A percentile compares a stretch with the other conserved stretches of the same genome.
These are phyloP conservation scores for Pestalotiopsis sp. DNA, from an alignment of 2,329 filamentous ascomycete genomes.

Conservation along the genomic window DNA sequence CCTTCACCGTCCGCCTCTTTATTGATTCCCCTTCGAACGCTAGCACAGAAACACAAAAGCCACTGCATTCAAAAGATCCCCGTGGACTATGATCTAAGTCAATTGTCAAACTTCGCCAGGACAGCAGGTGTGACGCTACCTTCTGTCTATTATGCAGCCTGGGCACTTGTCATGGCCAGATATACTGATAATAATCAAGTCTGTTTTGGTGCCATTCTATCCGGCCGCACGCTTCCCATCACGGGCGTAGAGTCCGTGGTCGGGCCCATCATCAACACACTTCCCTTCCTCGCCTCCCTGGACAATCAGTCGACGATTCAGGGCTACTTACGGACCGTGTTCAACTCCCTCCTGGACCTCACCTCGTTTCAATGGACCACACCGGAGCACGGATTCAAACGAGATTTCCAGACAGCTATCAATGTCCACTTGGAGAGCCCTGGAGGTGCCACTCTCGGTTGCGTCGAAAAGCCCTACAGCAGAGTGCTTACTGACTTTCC, in stretches of 20 bases:
- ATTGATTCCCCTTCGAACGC: background rate
- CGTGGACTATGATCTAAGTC: background rate
- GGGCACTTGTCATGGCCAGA: constrained; percentile 34
- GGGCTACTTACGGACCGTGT: constrained; percentile 17
- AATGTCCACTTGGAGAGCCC: constrained; percentile 5
- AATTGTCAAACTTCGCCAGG: background rate
- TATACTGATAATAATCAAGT: constrained; percentile 34
- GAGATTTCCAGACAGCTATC: constrained; percentile 8
- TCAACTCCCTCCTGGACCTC: constrained; percentile 12
- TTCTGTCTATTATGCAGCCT: constrained; percentile 25
- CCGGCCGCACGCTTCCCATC: constrained; percentile 36
- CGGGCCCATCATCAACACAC: constrained; percentile 36
- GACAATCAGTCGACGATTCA: constrained; percentile 15
- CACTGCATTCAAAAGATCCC: background rate
- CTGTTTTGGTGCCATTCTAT: constrained; percentile 36
- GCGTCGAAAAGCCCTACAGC: background rate
- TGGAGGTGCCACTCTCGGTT: constrained; percentile 5
- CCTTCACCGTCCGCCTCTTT: background rate
- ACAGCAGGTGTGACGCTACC: background rate
- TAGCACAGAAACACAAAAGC: background rate
- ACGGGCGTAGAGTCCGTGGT: constrained; percentile 27
- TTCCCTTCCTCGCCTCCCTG: constrained; percentile 26
- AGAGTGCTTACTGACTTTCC: background rate
- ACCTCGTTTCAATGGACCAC: constrained; percentile 18
- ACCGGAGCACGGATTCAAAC: constrained; percentile 13